Evolutionary conservation across 805 yeast genomes (phyloP), one percentile per base, ranked within the genome.

Genomic region (Starmerella sirachaensis): DNA sequence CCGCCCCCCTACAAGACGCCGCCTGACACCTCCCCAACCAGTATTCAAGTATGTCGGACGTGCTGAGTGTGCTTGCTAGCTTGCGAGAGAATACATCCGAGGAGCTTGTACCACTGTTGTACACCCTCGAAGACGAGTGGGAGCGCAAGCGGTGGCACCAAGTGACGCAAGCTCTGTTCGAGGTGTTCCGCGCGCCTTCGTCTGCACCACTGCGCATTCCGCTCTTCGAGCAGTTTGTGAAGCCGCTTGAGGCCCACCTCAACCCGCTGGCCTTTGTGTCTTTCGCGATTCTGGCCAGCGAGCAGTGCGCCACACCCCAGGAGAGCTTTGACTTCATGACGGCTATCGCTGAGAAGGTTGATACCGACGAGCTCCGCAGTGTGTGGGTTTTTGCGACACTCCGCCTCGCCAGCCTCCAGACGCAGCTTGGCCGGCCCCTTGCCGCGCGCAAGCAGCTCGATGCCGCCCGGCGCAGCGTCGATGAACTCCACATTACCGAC

Each of bases 141-240:
- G 94, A 85, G 54, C 68, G 94, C 50, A 85, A 84, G 59, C 69
- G 88, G 56, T 91, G 96, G 96, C 93, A 79, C 62, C 97, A 91
- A 64, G 69, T 91, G 55, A 82, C 95, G 2, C 71, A 72, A 43
- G 60, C 72, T 6, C 64, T 91, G 40, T 61, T 62, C 24, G 69
- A 68, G 45, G 70, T 86, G 54, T 88, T 73, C 62, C 63, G 63
- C 29, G 64, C 67, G 39, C 67, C 72, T 7, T 65, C 64, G 19
- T 66, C 80, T 11, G 60, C 57, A 25, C 62, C 70, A 0, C 59
- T 82, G 40, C 72, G 88, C 48, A 57, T 76, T 49, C 72, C 75
- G 46, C 60, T 88, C 37, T 88, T 71, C 59, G 73, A 74, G 40
- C 72, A 71, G 45, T 85, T 91, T 57, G 72, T 91, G 37, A 52